Base-by-base conservation (phyloP, 169 alveolate genomes). In the Nephromyces sp. region DNA sequence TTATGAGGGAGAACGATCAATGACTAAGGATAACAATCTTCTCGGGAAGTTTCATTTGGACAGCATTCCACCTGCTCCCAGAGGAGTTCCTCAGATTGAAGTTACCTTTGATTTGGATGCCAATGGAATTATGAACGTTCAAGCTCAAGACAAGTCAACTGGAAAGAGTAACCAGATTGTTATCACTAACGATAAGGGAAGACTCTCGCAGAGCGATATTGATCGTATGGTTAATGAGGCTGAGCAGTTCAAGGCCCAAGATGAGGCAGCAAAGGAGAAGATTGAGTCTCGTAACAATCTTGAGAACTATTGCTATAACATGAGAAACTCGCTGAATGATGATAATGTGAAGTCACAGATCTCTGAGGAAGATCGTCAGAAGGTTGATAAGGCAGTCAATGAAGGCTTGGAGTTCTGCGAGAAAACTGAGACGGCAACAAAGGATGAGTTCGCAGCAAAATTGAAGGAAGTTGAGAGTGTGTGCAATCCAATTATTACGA, bases 21-120 rank as follows among this genome's bases (percentile, higher is more conserved):
- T 78, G 43, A 93, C 98, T 57, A 94, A 93, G 89, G 99, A 95
- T 85, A 94, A 95, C 89, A 94, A 95, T 78, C 80, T 92, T 51
- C 90, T 96, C 73, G 99, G 99, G 68, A 90, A 93, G 87, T 94
- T 95, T 95, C 94, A 92, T 83, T 82, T 95, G 66, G 98, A 94
- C 66, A 98, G 98, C 29, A 95, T 95, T 69, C 97, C 98, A 25
- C 98, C 98, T 1, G 98, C 98, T 15, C 98, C 98, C n/a, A 91
- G 99, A 61, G 98, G 98, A 33, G 98, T 93, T 4, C 99, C 99
- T 25, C 97, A 95, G 85, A 95, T 95, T 78, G 98, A 94, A 82
- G 98, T 95, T 69, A 91, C 98, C 21, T 95, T 94, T 75, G 98
- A 94, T 80, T 89, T 95, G 52, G 98, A 95, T 85, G 98, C 96